Base-by-base conservation (phyloP, 2,329 filamentous ascomycete genomes). In the Cladorrhinum sp. region DNA sequence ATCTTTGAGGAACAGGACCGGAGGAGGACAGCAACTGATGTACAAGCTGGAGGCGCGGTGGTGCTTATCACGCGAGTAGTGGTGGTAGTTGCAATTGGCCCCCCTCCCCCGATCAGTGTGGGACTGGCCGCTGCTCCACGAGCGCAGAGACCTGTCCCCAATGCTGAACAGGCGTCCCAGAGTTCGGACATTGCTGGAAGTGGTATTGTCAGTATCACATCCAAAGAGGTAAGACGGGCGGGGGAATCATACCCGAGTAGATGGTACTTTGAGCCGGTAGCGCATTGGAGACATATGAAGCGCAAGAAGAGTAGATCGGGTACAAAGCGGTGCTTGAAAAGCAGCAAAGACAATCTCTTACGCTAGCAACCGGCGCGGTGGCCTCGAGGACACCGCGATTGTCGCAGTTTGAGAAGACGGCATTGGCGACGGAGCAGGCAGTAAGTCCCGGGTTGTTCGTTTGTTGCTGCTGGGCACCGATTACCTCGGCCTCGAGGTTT, bases 291-390 rank as follows among this genome's bases (percentile, higher is more conserved):
- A 69, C 60, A 56, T 71, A 71, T 8, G 61, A 58, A 16, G 66
- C 66, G 64, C 70, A 72, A 50, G 45, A 59, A n/a, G 55, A 59
- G 57, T 70, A 72, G 16, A 56, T 50, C 2, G 53, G 8, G 8
- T 32, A 62, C 13, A 71, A 7, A 20, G 61, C 55, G 2, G 54
- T 48, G 24, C 24, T 38, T 8, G 50, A 52, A 5, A 51, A 24
- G 52, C 70, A 72, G 60, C 70, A 72, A n/a, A 65, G 36, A 51
- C 70, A 72, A 2, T 50, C 41, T n/a, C 58, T 55, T 20, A 52
- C 51, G 13, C 57, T 61, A 2, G 27, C 51, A 2, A n/a, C 41
- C 12, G 64, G 55, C 1, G 60, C 64, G 1, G 51, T 53, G 9
- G 49, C n/a, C 12, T 56, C 65, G n/a, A 65, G 25, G 16, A 57